A percentile compares a stretch with the other conserved stretches of the same genome.
phyloP scores from a whole-genome alignment of 2,329 filamentous ascomycete species.

The Colletotrichum sp. region DNA sequence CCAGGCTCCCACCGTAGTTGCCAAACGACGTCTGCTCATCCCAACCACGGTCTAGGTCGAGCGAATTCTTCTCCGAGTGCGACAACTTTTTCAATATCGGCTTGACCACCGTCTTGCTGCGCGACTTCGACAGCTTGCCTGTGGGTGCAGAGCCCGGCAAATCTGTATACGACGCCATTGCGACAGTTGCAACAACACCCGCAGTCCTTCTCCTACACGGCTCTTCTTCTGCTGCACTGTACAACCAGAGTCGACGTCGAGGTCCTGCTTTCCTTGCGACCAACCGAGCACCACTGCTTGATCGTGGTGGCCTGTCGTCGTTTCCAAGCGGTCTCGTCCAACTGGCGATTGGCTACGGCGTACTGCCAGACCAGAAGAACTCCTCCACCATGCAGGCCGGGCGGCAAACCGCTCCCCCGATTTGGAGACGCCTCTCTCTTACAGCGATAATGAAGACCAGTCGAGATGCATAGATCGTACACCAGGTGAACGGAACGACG shows the following conservation, averaged over 20 bases:
- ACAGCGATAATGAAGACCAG: slow-evolving; percentile 3
- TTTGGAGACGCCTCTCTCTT: slow-evolving; percentile 18
- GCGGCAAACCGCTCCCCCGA: slow-evolving; percentile 13
- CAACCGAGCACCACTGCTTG: neutral
- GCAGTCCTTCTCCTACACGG: neutral
- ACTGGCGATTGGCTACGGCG: slow-evolving; percentile 11
- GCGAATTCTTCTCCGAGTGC: slow-evolving; percentile 65
- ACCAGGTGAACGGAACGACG: neutral
- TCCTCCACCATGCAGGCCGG: slow-evolving; percentile 20
- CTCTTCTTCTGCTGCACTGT: neutral
- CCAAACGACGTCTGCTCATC: slow-evolving; percentile 19
- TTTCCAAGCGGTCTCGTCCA: neutral
- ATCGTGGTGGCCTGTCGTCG: neutral
- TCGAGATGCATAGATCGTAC: slow-evolving; percentile 10
- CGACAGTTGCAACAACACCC: neutral
- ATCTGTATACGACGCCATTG: slow-evolving; percentile 41
- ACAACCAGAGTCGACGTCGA: neutral
- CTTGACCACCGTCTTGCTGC: slow-evolving; percentile 57
- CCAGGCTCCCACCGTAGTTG: slow-evolving; percentile 22
- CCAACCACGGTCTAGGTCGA: slow-evolving; percentile 63
- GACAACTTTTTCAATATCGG: slow-evolving; percentile 67
- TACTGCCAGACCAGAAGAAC: slow-evolving; percentile 11
- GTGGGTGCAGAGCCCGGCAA: slow-evolving; percentile 32
- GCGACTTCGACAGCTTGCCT: slow-evolving; percentile 51
- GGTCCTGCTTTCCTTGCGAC: neutral